Evolutionary conservation across 2,329 filamentous ascomycete species (phyloP).

Genomic region (Calonectria ilicicola): DNA sequence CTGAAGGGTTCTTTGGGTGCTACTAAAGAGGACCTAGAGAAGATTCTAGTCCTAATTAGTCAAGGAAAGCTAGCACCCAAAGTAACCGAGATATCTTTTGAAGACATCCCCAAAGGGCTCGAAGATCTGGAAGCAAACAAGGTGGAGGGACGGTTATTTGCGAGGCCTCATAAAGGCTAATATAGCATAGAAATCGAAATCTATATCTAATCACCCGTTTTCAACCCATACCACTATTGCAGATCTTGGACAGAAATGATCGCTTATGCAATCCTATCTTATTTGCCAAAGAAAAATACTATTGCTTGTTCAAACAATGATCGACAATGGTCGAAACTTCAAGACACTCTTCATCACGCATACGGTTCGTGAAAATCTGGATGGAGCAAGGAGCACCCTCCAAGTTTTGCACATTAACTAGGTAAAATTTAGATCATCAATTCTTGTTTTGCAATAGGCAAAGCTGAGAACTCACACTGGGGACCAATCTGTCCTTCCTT

Average conservation of each 20-base stretch:
- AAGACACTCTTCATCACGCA: conserved; percentile 61
- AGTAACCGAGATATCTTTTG: conserved; percentile 22
- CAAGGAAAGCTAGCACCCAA: conserved; percentile 13
- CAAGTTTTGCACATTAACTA: conserved; percentile 46
- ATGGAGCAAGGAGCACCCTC: conserved; percentile 60
- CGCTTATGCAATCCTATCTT: not conserved
- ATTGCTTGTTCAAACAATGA: not conserved
- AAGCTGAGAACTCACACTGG: conserved; percentile 11
- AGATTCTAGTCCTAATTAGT: conserved; percentile 18
- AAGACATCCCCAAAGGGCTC: conserved; percentile 12
- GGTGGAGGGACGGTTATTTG: conserved; percentile 20
- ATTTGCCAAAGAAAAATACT: not conserved
- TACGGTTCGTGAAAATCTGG: conserved; percentile 58
- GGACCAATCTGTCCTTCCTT: conserved; percentile 19
- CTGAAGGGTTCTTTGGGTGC: conserved; percentile 21
- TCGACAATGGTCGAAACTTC: conserved; percentile 30
- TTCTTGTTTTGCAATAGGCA: not conserved
- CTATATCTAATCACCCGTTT: not conserved
- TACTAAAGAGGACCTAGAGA: conserved; percentile 15
- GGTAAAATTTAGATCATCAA: not conserved
- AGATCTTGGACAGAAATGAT: no score
- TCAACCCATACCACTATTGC: no score
- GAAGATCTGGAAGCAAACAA: conserved; percentile 9
- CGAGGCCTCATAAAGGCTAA: not conserved
- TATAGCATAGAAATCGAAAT: not conserved